phyloP scores from a whole-genome alignment of 495 filamentous ascomycete species.

The Penicillium ochrochloron region DNA sequence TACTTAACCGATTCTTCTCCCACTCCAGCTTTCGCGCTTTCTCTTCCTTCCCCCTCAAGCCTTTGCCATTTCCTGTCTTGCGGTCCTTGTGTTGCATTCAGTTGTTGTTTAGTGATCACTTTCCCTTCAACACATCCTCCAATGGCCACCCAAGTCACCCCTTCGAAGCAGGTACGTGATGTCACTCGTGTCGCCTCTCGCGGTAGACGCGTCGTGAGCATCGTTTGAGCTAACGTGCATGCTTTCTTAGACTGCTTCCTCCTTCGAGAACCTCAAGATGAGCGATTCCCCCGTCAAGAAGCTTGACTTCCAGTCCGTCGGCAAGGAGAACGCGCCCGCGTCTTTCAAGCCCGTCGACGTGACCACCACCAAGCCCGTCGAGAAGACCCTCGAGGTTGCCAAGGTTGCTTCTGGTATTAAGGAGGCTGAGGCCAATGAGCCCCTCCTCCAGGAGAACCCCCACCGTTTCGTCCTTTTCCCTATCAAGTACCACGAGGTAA shows the following conservation, averaged over 20 bases:
- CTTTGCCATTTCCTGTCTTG: conserved; percentile 27
- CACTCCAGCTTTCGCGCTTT: conserved; percentile 39
- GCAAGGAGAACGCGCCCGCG: conserved; percentile 83
- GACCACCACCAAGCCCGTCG: conserved; percentile 52
- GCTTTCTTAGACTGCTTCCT: conserved; percentile 72
- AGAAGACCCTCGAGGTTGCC: conserved; percentile 50
- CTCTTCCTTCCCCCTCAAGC: conserved; percentile 25
- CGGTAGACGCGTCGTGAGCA: conserved; percentile 39
- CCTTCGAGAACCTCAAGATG: conserved; percentile 88
- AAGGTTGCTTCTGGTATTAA: conserved; percentile 67
- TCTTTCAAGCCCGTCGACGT: conserved; percentile 56
- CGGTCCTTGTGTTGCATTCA: conserved; percentile 28
- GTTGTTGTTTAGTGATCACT: conserved; percentile 22
- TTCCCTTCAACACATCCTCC: conserved; percentile 33
- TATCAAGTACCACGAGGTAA: conserved; percentile 98
- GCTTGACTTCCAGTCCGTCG: conserved; percentile 68
- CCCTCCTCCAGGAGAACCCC: conserved; percentile 92
- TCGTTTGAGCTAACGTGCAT: conserved; percentile 31
- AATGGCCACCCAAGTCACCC: conserved; percentile 77
- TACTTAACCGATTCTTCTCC: conserved; percentile 40
- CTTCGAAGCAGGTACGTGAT: conserved; percentile 81
- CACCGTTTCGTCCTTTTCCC: conserved; percentile 97
- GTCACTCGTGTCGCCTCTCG: conserved; percentile 46
- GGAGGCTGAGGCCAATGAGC: conserved; percentile 78
- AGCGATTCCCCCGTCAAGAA: conserved; percentile 87